phyloP scores from a whole-genome alignment of 768 basidiomycete genomes.

The Mycena indigotica region DNA sequence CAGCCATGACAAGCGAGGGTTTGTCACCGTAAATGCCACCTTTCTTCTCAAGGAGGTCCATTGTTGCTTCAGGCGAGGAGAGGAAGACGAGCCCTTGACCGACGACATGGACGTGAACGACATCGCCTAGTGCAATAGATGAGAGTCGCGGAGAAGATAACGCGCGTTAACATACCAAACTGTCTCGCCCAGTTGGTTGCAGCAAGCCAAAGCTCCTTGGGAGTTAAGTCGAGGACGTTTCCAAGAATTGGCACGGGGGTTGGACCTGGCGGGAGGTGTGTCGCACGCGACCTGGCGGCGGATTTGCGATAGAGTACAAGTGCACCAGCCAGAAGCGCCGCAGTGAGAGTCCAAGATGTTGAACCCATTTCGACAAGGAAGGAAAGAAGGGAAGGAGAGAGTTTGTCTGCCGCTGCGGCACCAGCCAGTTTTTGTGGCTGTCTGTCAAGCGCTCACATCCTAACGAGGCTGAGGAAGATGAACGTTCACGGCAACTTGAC shows the following conservation, averaged over 20 bases:
- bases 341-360: conserved; percentile 5
- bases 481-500: background rate
- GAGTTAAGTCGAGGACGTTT: conserved; percentile 60
- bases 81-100: conserved; percentile 67
- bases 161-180: conserved; percentile 51
- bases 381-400: background rate
- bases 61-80: conserved; percentile 54
- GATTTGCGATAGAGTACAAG: conserved; percentile 47
- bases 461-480: background rate
- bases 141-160: conserved; percentile 10
- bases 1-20: conserved; percentile 66
- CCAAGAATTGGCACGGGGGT: conserved; percentile 65
- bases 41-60: conserved; percentile 70
- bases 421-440: background rate
- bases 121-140: conserved; percentile 48
- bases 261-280: conserved; percentile 66
- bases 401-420: background rate
- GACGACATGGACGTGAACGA: conserved; percentile 66
- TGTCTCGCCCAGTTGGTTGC: conserved; percentile 61
- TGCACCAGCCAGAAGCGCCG: conserved; percentile 41
- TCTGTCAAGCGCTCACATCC: background rate
- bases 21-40: conserved; percentile 78
- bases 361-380: background rate
- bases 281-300: conserved; percentile 35
- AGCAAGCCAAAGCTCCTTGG: conserved; percentile 67